These are phyloP conservation scores for Orbilia ellipsospora DNA, from an alignment of 2,329 filamentous ascomycete species.

Conservation along the genomic window DNA sequence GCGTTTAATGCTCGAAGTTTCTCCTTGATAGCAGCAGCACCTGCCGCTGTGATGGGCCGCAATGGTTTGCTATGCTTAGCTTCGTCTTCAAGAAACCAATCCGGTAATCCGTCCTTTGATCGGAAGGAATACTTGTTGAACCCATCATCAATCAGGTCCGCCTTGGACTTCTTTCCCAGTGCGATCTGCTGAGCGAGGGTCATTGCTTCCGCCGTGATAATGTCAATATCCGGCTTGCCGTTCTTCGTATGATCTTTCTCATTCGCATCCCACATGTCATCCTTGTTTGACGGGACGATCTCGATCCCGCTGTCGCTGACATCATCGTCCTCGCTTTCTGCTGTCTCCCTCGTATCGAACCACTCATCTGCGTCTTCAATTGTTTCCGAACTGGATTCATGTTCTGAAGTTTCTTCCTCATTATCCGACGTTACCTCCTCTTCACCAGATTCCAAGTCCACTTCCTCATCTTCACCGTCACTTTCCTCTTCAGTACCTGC, in stretches of 20 bases:
- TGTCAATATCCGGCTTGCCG: constrained; percentile 85
- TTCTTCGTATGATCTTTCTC: constrained; percentile 72
- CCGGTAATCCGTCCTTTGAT: constrained; percentile 88
- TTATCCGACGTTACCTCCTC: constrained; percentile 61
- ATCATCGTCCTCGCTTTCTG: constrained; percentile 61
- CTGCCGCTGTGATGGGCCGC: constrained; percentile 90
- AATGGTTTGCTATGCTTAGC: constrained; percentile 81
- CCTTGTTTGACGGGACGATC: constrained; percentile 69
- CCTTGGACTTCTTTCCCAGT: constrained; percentile 80
- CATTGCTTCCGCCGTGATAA: constrained; percentile 99
- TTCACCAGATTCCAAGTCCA: constrained; percentile 63
- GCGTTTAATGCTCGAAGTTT: constrained; percentile 93
- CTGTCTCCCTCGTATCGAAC: constrained; percentile 58
- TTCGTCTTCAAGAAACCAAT: constrained; percentile 98
- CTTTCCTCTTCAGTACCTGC: constrained; percentile 67
- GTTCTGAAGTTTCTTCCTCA: constrained; percentile 56
- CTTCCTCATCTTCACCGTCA: constrained; percentile 63
- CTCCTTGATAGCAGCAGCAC: constrained; percentile 90
- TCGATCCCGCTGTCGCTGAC: constrained; percentile 70
- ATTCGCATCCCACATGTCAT: constrained; percentile 73
- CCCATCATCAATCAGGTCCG: constrained; percentile 86
- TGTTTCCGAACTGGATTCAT: constrained; percentile 48
- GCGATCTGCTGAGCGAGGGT: constrained; percentile 92
- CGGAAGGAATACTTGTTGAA: constrained; percentile 95
- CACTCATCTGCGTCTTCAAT: constrained; percentile 59